A percentile compares a stretch with the other conserved stretches of the same genome.
phyloP scores from a whole-genome alignment of 2,329 filamentous ascomycete species.

The Penicillium sp. region DNA sequence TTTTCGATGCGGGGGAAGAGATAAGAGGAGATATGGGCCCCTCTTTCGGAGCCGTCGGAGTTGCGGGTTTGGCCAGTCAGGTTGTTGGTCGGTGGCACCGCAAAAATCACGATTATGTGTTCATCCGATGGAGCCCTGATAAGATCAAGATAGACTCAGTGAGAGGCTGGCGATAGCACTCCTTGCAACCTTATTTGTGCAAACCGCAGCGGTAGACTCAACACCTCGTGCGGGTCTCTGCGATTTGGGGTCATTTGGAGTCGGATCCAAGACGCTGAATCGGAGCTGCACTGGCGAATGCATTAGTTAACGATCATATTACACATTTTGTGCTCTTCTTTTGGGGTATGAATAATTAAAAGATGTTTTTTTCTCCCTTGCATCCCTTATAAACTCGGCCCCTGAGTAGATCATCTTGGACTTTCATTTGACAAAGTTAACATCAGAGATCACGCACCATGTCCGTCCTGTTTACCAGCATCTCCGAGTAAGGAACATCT shows the following conservation, averaged over 20 bases:
- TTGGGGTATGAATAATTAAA: no score
- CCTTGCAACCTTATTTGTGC: background rate
- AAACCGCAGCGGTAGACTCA: background rate
- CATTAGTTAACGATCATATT: no score
- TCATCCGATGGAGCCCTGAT: background rate
- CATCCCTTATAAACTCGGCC: no score
- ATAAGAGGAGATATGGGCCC: background rate
- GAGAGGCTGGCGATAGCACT: background rate
- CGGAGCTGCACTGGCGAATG: no score
- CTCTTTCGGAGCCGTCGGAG: slow-evolving; percentile 9
- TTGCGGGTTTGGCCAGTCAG: background rate
- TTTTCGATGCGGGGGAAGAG: slow-evolving; percentile 14
- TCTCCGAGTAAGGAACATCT: slow-evolving; percentile 18
- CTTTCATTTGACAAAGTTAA: no score
- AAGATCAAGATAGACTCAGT: background rate
- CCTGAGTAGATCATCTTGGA: no score
- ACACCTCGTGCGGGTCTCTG: slow-evolving; percentile 3
- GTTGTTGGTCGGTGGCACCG: no score
- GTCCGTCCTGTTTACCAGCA: slow-evolving; percentile 27
- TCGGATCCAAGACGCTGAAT: background rate
- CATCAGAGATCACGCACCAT: slow-evolving; percentile 8
- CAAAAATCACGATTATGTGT: background rate
- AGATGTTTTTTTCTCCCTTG: no score
- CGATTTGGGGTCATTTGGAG: slow-evolving; percentile 11
- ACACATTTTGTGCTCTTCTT: no score